These are phyloP conservation scores for Volvariella volvacea DNA, from an alignment of 1,284 basidiomycete species.

Conservation along the genomic window DNA sequence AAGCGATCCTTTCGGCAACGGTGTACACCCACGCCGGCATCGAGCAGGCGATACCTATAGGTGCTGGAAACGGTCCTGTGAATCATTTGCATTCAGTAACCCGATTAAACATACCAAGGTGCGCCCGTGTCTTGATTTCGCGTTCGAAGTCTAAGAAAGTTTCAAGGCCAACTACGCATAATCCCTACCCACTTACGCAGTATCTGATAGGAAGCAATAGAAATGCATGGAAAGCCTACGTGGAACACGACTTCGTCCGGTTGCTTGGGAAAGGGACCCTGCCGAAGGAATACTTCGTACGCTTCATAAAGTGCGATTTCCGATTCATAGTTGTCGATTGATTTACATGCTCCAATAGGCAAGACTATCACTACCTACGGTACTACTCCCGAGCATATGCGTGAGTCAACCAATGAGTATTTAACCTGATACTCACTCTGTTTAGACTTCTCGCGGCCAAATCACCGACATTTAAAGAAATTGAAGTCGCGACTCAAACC, in stretches of 20 bases:
- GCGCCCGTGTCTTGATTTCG: slow-evolving; percentile 2
- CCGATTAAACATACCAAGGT: slow-evolving; percentile 52
- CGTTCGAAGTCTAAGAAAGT: background rate
- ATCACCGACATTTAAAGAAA: slow-evolving; percentile 57
- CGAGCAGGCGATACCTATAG: slow-evolving; percentile 62
- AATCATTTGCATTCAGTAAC: slow-evolving; percentile 77
- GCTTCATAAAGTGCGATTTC: slow-evolving; percentile 73
- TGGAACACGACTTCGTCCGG: slow-evolving; percentile 79
- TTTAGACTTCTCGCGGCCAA: slow-evolving; percentile 78
- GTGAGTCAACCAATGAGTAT: slow-evolving; percentile 26
- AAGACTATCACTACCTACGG: slow-evolving; percentile 72
- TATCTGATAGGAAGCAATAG: slow-evolving; percentile 57
- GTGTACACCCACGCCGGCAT: slow-evolving; percentile 78
- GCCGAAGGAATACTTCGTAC: slow-evolving; percentile 59
- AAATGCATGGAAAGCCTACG: slow-evolving; percentile 66
- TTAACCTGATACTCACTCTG: too few relatives aligned
- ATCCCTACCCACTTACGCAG: slow-evolving; percentile 68
- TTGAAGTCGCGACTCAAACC: slow-evolving; percentile 60
- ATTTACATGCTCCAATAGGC: slow-evolving; percentile 31
- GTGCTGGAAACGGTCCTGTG: slow-evolving; percentile 79
- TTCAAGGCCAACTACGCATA: slow-evolving; percentile 47
- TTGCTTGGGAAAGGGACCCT: slow-evolving; percentile 72
- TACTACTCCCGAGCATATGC: slow-evolving; percentile 75
- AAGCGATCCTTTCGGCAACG: slow-evolving; percentile 57
- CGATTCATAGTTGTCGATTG: background rate